phyloP scores from a whole-genome alignment of 192 early-diverging fungal genomes.

The Gamsiella multidivaricata region DNA sequence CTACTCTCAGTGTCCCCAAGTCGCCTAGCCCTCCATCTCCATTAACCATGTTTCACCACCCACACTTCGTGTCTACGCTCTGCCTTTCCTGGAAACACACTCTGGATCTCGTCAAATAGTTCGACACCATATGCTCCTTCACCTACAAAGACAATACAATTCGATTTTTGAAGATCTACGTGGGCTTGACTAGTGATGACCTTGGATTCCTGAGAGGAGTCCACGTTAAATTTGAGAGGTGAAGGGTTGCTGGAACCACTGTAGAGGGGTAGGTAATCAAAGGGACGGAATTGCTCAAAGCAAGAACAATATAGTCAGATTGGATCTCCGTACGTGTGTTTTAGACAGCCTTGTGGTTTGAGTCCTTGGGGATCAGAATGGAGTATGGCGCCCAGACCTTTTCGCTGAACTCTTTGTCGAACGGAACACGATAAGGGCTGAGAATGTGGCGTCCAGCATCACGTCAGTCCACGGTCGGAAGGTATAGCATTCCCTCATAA shows the following conservation, averaged over 20 bases:
- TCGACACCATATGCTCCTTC: slow-evolving; percentile 76
- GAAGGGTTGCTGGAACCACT: slow-evolving; percentile 69
- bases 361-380: slow-evolving; percentile 30
- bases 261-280: slow-evolving; percentile 74
- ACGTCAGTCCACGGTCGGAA: not conserved
- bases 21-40: too few species aligned
- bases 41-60: too few species aligned
- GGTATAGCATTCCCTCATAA: not conserved
- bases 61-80: too few species aligned
- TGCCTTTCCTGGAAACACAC: slow-evolving; percentile 56
- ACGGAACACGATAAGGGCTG: slow-evolving; percentile 33
- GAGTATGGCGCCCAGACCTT: slow-evolving; percentile 37
- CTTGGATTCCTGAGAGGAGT: slow-evolving; percentile 36
- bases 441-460: slow-evolving; percentile 23
- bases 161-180: slow-evolving; percentile 10
- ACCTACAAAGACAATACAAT: slow-evolving; percentile 68
- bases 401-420: slow-evolving; percentile 18
- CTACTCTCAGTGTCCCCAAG: too few species aligned
- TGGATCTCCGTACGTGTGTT: slow-evolving; percentile 56
- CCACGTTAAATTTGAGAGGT: slow-evolving; percentile 56
- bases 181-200: slow-evolving; percentile 61
- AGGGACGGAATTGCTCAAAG: slow-evolving; percentile 61
- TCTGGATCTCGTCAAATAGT: slow-evolving; percentile 66
- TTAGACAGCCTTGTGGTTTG: slow-evolving; percentile 59
- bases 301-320: slow-evolving; percentile 56